Conservation (phyloP, 2,329 filamentous ascomycete species). For the Mollisia scopiformis region DNA sequence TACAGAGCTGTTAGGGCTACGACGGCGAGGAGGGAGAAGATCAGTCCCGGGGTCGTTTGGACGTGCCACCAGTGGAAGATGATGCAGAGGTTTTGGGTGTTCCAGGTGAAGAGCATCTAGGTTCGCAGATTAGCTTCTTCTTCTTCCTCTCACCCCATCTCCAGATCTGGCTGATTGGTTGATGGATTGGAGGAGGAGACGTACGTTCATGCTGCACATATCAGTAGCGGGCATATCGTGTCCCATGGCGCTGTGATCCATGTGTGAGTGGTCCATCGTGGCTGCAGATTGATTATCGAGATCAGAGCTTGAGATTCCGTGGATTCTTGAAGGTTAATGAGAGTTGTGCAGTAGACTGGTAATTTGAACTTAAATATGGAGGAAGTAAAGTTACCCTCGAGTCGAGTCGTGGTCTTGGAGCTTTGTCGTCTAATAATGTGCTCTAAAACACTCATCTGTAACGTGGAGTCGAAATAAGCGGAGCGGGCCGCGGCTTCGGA, state of each 20-base stretch:
- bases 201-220: conserved; percentile 82
- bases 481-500: neutral
- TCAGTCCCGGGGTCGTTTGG: conserved; percentile 70
- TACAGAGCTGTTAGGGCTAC: conserved; percentile 88
- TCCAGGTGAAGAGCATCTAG: conserved; percentile 98
- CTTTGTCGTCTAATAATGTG: neutral
- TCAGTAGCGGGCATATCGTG: conserved; percentile 62
- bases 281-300: neutral
- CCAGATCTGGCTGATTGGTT: too few relatives aligned
- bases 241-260: conserved; percentile 55
- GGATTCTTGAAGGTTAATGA: neutral
- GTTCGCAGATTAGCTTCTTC: neutral
- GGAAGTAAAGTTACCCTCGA: neutral
- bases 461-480: too few relatives aligned
- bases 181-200: neutral
- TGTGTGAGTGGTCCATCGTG: conserved; percentile 35
- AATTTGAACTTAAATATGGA: neutral
- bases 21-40: conserved; percentile 82
- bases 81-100: conserved; percentile 91
- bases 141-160: too few relatives aligned
- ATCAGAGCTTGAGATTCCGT: neutral
- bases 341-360: neutral
- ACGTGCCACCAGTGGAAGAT: conserved; percentile 93
- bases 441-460: neutral
- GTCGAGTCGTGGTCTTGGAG: neutral